phyloP scores from a whole-genome alignment of 208 protist genomes.

The Leishmania arabica region DNA sequence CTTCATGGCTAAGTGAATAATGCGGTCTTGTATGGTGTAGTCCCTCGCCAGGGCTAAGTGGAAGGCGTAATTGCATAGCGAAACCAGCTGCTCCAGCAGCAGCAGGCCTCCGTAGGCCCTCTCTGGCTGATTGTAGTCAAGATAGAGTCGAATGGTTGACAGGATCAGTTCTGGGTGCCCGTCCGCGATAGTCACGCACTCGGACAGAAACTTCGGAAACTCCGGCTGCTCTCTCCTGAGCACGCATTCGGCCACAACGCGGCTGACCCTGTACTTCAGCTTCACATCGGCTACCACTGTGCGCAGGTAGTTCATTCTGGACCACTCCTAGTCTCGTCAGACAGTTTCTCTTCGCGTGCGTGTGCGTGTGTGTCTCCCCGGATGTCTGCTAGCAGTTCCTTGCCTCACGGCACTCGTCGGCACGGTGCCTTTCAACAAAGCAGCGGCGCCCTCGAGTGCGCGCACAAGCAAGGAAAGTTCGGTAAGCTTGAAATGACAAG shows the following conservation, averaged over 20 bases:
- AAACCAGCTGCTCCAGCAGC: constrained; percentile 80
- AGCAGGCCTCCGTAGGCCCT: constrained; percentile 49
- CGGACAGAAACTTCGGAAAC: constrained; percentile 25
- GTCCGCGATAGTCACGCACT: constrained; percentile 64
- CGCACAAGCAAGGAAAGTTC: background rate
- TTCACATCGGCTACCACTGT: constrained; percentile 51
- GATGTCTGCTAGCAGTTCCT: background rate
- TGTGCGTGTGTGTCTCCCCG: background rate
- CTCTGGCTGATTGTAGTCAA: constrained; percentile 35
- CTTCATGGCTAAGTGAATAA: constrained; percentile 57
- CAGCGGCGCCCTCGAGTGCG: background rate
- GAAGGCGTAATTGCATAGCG: constrained; percentile 73
- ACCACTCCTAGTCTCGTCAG: background rate
- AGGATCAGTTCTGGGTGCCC: constrained; percentile 58
- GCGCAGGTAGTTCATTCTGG: constrained; percentile 70
- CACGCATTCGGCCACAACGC: constrained; percentile 45
- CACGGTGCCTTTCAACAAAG: background rate
- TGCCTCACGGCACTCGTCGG: background rate
- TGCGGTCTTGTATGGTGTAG: constrained; percentile 53
- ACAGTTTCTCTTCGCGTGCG: background rate
- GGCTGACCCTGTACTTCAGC: constrained; percentile 49
- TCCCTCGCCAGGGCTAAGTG: constrained; percentile 70
- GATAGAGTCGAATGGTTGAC: constrained; percentile 37
- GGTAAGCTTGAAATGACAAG: background rate
- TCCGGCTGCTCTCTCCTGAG: constrained; percentile 20